Evolutionary conservation across 1,139 yeast species (phyloP).

Genomic region (Hansenula sp.): DNA sequence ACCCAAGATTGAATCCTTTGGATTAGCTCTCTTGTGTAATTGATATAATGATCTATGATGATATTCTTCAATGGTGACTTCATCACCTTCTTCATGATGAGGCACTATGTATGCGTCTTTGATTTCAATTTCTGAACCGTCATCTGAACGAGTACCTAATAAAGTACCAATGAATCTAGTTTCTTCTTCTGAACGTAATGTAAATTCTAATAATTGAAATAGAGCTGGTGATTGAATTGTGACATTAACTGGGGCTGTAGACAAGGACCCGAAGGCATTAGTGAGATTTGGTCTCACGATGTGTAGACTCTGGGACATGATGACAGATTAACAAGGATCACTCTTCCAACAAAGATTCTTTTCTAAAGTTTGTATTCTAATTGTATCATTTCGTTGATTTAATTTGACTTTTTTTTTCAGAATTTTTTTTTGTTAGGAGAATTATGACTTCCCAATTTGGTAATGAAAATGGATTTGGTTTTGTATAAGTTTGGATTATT

Average conservation of each 20-base stretch:
- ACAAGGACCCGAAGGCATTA: slow-evolving; percentile 42
- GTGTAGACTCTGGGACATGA: slow-evolving; percentile 41
- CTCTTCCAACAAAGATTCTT: no score
- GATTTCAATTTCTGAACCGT: slow-evolving; percentile 74
- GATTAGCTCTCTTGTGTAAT: slow-evolving; percentile 74
- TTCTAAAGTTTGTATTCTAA: no score
- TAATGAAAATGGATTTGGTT: neutral
- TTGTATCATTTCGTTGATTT: neutral
- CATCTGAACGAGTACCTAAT: slow-evolving; percentile 79
- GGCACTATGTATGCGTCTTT: slow-evolving; percentile 82
- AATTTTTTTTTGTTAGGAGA: neutral
- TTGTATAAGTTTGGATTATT: neutral
- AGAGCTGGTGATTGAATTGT: slow-evolving; percentile 66
- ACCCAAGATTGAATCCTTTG: slow-evolving; percentile 76
- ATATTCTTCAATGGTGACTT: slow-evolving; percentile 68
- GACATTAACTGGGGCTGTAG: slow-evolving; percentile 48
- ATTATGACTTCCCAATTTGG: slow-evolving; percentile 1
- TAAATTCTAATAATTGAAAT: slow-evolving; percentile 62
- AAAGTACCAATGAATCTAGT: slow-evolving; percentile 78
- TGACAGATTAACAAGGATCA: no score
- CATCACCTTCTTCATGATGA: slow-evolving; percentile 73
- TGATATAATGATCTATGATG: slow-evolving; percentile 69
- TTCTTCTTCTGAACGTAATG: slow-evolving; percentile 40
- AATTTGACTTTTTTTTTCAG: neutral
- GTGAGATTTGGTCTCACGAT: slow-evolving; percentile 57